Base-by-base conservation (phyloP, 345 rosid species). In the Salix brachista region DNA sequence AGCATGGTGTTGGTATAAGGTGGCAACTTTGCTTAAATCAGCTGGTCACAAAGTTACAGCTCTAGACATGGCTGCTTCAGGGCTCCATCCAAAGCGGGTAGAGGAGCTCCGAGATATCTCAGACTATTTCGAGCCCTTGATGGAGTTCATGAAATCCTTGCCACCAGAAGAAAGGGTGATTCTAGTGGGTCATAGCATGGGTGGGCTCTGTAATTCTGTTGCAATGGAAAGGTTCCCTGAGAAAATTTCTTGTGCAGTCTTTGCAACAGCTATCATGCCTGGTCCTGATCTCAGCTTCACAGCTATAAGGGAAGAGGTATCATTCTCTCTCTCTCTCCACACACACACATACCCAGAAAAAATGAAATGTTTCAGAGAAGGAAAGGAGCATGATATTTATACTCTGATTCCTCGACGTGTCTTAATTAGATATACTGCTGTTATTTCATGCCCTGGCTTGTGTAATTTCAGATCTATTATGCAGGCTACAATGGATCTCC, bases 181-280 rank as follows among this genome's bases (percentile, higher is more conserved):
- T 58, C 78, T 88, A 37, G 88, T 84, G 8, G 90, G 87, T 14
- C 87, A 86, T 65, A 80, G 86, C 39, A 34, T 68, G 70, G 88
- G 86, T 10, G 91, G 89, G 6, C 4, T 56, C 8, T 11, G 69
- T 64, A 50, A 82, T 54, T 82, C 87, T 69, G 70, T 65, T 66
- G 87, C 86, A 54, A 82, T 85, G 88, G 90, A 84, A 62, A 85
- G 70, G 72, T 87, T 77, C 75, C 87, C 87, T 5, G 64, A 82
- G 75, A 87, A 82, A 78, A 67, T 84, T 44, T 64, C 77, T 3
- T 80, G 73, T 62, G 87, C 74, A 1, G 84, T 79, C 11, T 85
- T 84, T 71, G 78, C 77, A 3, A 1, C 86, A 17, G 86, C 85
- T 74, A 10, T 64, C 13, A 82, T 83, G 86, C 83, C 84, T 4